Evolutionary conservation across 352 stramenopile species (phyloP).

Genomic region (Globisporangium canariense): DNA sequence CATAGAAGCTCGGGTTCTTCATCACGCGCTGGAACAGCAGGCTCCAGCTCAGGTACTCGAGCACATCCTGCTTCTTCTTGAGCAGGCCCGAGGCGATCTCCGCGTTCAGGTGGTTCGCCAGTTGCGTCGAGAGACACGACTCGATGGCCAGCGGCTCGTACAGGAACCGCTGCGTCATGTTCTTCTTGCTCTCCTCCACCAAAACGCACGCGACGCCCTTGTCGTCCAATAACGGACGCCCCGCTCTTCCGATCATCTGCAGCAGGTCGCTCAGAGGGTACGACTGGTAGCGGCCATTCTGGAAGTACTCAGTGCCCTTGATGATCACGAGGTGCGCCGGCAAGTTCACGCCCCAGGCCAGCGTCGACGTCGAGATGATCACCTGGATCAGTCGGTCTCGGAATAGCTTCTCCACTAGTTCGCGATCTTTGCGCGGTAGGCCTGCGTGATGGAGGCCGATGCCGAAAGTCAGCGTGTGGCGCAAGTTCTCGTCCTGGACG

Average conservation of each 20-base stretch:
- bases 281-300: constrained; percentile 93
- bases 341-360: constrained; percentile 97
- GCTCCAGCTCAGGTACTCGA: constrained; percentile 97
- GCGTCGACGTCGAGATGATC: constrained; percentile 89
- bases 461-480: constrained; percentile 96
- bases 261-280: constrained; percentile 98
- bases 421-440: constrained; percentile 83
- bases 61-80: constrained; percentile 78
- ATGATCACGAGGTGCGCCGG: constrained; percentile 97
- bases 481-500: constrained; percentile 90
- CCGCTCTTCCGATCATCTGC: constrained; percentile 99
- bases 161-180: constrained; percentile 98
- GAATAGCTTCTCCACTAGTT: constrained; percentile 97
- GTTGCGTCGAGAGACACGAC: constrained; percentile 87
- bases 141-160: constrained; percentile 98
- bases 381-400: constrained; percentile 96
- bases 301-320: constrained; percentile 98
- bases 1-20: constrained; percentile 97
- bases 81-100: constrained; percentile 94
- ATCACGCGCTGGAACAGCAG: constrained; percentile 95
- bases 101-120: constrained; percentile 96
- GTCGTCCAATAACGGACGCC: constrained; percentile 94
- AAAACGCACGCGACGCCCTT: constrained; percentile 96
- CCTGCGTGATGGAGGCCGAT: constrained; percentile 98
- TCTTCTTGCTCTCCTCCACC: constrained; percentile 97